Conservation (phyloP, 2,329 filamentous ascomycete genomes). For the Trichothecium sympodiale region DNA sequence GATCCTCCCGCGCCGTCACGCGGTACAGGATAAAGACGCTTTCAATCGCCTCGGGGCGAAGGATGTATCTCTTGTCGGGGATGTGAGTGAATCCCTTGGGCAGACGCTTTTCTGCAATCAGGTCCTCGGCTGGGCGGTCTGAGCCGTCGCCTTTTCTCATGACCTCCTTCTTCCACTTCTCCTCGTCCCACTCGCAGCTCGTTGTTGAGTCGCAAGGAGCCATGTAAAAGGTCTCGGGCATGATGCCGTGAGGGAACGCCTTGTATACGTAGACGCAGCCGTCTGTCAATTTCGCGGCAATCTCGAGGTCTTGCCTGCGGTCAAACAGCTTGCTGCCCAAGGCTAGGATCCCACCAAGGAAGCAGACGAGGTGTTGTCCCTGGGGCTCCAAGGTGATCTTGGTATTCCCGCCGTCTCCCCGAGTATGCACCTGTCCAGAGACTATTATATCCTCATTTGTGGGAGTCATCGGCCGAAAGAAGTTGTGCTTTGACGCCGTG, state of each 20-base stretch:
- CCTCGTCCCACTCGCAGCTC: conserved; percentile 28
- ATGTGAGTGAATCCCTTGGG: conserved; percentile 38
- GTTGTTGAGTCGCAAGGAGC: conserved; percentile 26
- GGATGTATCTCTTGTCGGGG: conserved; percentile 40
- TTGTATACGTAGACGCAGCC: conserved; percentile 42
- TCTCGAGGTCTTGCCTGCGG: conserved; percentile 27
- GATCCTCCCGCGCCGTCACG: conserved; percentile 33
- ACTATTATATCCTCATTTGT: conserved; percentile 46
- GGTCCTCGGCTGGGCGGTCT: not conserved
- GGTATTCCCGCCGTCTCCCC: not conserved
- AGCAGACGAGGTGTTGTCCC: conserved; percentile 34
- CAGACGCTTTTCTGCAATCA: conserved; percentile 14
- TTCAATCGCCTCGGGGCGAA: conserved; percentile 46
- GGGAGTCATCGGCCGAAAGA: conserved; percentile 57
- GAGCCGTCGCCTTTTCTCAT: not conserved
- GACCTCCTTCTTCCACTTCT: conserved; percentile 1
- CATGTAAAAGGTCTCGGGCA: conserved; percentile 35
- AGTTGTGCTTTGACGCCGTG: conserved; percentile 48
- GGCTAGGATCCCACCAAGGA: conserved; percentile 38
- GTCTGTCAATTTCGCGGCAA: conserved; percentile 32
- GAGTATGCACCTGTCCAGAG: conserved; percentile 27
- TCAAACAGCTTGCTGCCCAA: conserved; percentile 33
- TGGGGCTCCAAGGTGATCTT: conserved; percentile 20
- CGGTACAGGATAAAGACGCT: conserved; percentile 38
- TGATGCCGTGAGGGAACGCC: conserved; percentile 35